Conservation (phyloP, 2,329 filamentous ascomycete species). For the Colletotrichum plurivorum region DNA sequence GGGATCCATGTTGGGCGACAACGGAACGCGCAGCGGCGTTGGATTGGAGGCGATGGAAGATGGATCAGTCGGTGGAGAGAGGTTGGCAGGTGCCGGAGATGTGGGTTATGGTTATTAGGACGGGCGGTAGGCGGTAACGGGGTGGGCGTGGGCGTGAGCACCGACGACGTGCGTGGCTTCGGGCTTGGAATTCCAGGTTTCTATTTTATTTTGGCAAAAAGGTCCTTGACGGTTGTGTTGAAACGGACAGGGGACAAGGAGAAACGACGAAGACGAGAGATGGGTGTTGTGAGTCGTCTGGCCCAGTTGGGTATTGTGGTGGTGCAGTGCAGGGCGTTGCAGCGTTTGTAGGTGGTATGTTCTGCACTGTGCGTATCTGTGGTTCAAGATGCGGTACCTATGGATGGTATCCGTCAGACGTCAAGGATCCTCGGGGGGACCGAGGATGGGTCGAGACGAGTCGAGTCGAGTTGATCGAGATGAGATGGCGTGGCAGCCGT, state of each 20-base stretch:
- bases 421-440: constrained; percentile 8
- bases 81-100: constrained; percentile 32
- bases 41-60: constrained; percentile 24
- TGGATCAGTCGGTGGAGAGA: constrained; percentile 23
- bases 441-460: background rate
- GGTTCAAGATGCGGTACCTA: background rate
- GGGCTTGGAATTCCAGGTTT: constrained; percentile 16
- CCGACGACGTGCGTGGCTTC: constrained; percentile 21
- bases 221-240: background rate
- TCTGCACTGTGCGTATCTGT: background rate
- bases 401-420: constrained; percentile 1
- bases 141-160: constrained; percentile 1
- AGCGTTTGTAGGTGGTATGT: too few relatives aligned
- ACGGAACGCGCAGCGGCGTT: constrained; percentile 27
- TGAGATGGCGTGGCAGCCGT: constrained; percentile 3
- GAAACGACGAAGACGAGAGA: background rate
- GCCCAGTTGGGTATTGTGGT: too few relatives aligned
- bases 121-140: constrained; percentile 7
- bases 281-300: too few relatives aligned
- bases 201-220: background rate
- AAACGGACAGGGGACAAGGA: constrained; percentile 6
- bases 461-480: too few relatives aligned
- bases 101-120: constrained; percentile 39
- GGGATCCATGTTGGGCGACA: constrained; percentile 59
- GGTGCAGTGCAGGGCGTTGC: too few relatives aligned